Evolutionary conservation across 1,139 yeast genomes (phyloP).

Genomic region (Suhomyces chickasaworum): DNA sequence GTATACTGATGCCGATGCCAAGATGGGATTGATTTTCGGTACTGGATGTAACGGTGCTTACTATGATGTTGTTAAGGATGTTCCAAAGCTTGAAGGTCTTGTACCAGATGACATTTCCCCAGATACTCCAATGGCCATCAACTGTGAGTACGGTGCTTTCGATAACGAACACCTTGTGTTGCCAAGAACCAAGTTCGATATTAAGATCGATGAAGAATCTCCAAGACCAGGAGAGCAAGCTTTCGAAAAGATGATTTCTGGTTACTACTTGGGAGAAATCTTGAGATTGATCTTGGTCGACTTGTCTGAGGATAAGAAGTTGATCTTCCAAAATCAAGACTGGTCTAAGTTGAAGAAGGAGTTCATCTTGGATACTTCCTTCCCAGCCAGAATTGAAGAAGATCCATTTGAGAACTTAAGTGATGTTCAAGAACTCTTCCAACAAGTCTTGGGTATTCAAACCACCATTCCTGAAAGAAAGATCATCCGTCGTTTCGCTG

Average conservation of each 20-base stretch:
- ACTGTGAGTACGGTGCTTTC: conserved; percentile 98
- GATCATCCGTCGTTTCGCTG: conserved; percentile 79
- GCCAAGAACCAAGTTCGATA: conserved; percentile 90
- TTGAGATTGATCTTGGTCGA: conserved; percentile 81
- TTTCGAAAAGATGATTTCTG: conserved; percentile 97
- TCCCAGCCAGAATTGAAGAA: conserved; percentile 82
- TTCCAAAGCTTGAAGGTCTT: conserved; percentile 82
- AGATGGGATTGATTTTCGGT: conserved; percentile 95
- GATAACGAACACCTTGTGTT: conserved; percentile 83
- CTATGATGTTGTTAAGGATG: conserved; percentile 71
- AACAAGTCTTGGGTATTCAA: conserved; percentile 55
- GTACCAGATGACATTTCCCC: conserved; percentile 62
- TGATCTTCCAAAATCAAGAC: conserved; percentile 72
- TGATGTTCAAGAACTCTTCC: conserved; percentile 71
- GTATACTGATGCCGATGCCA: conserved; percentile 84
- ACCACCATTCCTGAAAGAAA: conserved; percentile 81
- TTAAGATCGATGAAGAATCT: conserved; percentile 75
- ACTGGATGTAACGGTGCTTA: conserved; percentile 99
- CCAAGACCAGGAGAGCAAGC: conserved; percentile 97
- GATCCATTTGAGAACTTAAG: conserved; percentile 86
- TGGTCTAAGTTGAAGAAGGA: conserved; percentile 55
- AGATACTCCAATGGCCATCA: conserved; percentile 86
- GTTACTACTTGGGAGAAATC: conserved; percentile 93
- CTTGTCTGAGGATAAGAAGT: conserved; percentile 57
- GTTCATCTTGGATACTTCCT: conserved; percentile 84